Conservation (phyloP, 2,329 filamentous ascomycete species). For the Colletotrichum musicola region DNA sequence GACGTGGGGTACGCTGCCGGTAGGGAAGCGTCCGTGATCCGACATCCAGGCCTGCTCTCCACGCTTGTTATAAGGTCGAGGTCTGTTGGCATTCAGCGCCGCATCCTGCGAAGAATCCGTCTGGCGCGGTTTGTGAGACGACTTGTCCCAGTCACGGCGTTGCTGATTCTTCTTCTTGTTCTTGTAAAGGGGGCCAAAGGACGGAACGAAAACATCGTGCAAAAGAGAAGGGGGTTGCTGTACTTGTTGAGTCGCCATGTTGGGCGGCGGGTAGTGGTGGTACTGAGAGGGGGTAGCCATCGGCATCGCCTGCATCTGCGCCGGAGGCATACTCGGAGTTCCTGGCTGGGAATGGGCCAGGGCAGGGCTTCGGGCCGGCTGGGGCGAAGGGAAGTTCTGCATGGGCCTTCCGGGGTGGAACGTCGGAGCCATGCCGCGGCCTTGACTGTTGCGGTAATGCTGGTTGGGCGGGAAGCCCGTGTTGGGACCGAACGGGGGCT, state of each 20-base stretch:
- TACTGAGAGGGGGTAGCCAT: constrained; percentile 74
- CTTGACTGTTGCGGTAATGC: constrained; percentile 60
- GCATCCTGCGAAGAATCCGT: constrained; percentile 53
- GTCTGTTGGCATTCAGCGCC: constrained; percentile 50
- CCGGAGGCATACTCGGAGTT: constrained; percentile 76
- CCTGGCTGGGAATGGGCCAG: constrained; percentile 74
- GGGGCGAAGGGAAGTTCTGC: constrained; percentile 71
- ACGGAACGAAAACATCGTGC: constrained; percentile 47
- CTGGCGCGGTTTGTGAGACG: constrained; percentile 54
- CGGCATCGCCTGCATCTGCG: constrained; percentile 70
- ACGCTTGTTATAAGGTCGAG: constrained; percentile 61
- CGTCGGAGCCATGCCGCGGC: constrained; percentile 62
- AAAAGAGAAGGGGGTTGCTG: constrained; percentile 57
- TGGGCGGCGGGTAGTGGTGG: constrained; percentile 68
- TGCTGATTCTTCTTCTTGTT: constrained; percentile 57
- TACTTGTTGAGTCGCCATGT: constrained; percentile 72
- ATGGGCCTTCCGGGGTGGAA: constrained; percentile 54
- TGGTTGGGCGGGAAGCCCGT: constrained; percentile 58
- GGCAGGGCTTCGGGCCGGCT: constrained; percentile 75
- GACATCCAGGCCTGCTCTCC: constrained; percentile 51
- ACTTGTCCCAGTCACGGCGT: constrained; percentile 62
- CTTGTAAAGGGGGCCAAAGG: constrained; percentile 49
- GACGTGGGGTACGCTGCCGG: constrained; percentile 3
- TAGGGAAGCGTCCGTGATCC: constrained; percentile 22
- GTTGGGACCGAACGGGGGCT: constrained; percentile 56